Percentiles rank a stretch among this genome's conserved stretches.
These are phyloP conservation scores for Termitomyces sp. DNA, from an alignment of 1,284 basidiomycete species.

Conservation along the genomic window DNA sequence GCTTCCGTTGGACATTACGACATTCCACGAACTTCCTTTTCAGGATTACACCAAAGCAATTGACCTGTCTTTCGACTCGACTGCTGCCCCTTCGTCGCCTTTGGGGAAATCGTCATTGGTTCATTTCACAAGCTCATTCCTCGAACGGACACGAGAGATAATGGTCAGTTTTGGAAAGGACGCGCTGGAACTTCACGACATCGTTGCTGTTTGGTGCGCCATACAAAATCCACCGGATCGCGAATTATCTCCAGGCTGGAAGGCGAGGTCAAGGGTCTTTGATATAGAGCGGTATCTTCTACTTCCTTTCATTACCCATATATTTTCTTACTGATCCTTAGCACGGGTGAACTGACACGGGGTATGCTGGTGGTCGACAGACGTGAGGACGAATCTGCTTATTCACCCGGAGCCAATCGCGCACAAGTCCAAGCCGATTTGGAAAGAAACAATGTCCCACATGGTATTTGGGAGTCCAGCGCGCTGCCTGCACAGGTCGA, in stretches of 20 bases:
- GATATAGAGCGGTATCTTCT: constrained; percentile 60
- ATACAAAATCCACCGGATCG: constrained; percentile 55
- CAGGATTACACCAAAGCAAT: constrained; percentile 48
- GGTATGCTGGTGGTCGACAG: constrained; percentile 75
- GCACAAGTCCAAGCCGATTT: constrained; percentile 54
- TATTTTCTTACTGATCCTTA: constrained; percentile 17
- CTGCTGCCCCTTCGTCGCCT: constrained; percentile 39
- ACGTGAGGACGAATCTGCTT: constrained; percentile 53
- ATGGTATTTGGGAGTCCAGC: constrained; percentile 43
- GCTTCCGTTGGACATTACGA: constrained; percentile 79
- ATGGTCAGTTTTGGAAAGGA: constrained; percentile 75
- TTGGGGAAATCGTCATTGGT: constrained; percentile 50
- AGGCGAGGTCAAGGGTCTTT: constrained; percentile 47
- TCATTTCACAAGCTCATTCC: constrained; percentile 77
- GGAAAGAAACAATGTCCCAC: constrained; percentile 31
- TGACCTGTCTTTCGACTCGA: constrained; percentile 51
- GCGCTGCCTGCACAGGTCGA: constrained; percentile 51
- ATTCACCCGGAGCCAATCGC: constrained; percentile 59
- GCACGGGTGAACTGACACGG: constrained; percentile 53
- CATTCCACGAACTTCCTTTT: constrained; percentile 75
- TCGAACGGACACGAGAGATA: constrained; percentile 68
- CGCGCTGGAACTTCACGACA: constrained; percentile 82
- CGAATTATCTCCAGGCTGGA: constrained; percentile 46
- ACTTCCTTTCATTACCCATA: neutral
- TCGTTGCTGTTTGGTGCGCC: constrained; percentile 78